Evolutionary conservation across 1,284 basidiomycete species (phyloP), one percentile per base, ranked within the genome.

Genomic region (Retiboletus flavoniger): DNA sequence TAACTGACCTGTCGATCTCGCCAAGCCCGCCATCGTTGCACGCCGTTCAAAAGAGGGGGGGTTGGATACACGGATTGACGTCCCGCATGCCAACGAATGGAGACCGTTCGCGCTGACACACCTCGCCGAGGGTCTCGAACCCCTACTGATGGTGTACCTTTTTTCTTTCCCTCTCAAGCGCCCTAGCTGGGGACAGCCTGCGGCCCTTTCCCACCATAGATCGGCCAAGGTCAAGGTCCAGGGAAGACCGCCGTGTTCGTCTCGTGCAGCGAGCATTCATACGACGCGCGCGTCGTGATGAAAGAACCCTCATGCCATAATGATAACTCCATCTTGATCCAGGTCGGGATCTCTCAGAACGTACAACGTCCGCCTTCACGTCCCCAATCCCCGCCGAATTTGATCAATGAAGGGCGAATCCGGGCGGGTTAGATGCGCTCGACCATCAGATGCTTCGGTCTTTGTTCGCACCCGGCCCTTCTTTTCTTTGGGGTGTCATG

Each of bases 271-370:
- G 21, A 19, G 19, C 32, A 47, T 49, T n/a, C 38, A 41, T 5
- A 48, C 44, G 19, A 34, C 14, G 34, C 24, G 43, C 8, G 11
- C 48, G 48, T 50, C 28, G 29, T 17, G 21, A 48, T 49, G 44
- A 21, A 48, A 50, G 48, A 47, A 45, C 14, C 21, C 35, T 13
- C 13, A 36, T 46, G 45, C 45, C 45, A 38, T 46, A 46, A 46
- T 45, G 28, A 43, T 43, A 43, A 43, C 31, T 14, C 45, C 31
- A 32, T 31, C 45, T 19, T 38, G 34, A 16, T 35, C 34, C n/a
- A 35, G 34, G 34, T 11, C 34, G 14, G 14, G 34, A 14, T 7
- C 34, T 3, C 13, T 35, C 24, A 24, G 24, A 35, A 32, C 31
- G 11, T 35, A 7, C 2, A 35, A 16, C 34, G 34, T 16, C 11